These are phyloP conservation scores for Rosa chinensis DNA, from an alignment of 306 rosid genomes.

Conservation along the genomic window DNA sequence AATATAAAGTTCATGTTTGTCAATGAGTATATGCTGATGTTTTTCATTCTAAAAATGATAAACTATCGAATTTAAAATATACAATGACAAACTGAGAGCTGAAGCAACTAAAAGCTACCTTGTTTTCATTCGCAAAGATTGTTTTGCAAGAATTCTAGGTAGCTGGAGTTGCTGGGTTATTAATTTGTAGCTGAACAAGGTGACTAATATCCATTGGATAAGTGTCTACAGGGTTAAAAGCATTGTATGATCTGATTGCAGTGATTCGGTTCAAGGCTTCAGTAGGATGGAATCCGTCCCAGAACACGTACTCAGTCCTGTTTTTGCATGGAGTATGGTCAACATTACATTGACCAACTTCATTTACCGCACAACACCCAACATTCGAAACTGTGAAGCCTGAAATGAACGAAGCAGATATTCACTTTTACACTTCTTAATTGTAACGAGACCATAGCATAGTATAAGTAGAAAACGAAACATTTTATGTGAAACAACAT, in stretches of 20 bases:
- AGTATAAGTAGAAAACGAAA: too few relatives aligned
- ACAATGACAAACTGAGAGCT: background rate
- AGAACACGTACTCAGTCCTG: slow-evolving; percentile 41
- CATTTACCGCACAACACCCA: slow-evolving; percentile 29
- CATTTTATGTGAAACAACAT: background rate
- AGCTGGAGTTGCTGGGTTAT: background rate
- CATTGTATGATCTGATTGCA: slow-evolving; percentile 21
- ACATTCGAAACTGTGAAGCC: slow-evolving; percentile 26
- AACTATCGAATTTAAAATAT: background rate
- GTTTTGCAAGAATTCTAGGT: background rate
- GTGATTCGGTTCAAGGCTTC: slow-evolving; percentile 31
- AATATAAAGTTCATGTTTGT: too few relatives aligned
- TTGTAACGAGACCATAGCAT: too few relatives aligned
- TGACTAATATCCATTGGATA: slow-evolving; percentile 43
- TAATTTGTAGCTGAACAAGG: slow-evolving; percentile 23
- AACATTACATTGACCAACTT: slow-evolving; percentile 33
- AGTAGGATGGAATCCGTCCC: slow-evolving; percentile 43
- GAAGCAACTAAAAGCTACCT: background rate
- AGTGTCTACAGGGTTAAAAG: background rate
- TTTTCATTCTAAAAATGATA: too few relatives aligned
- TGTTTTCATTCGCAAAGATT: background rate
- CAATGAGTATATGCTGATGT: fast-evolving
- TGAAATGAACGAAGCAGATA: slow-evolving; percentile 7
- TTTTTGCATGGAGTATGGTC: slow-evolving; percentile 33
- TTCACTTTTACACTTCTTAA: background rate